Conservation (phyloP, 2,329 filamentous ascomycete genomes). For the Pseudogymnoascus sp. region DNA sequence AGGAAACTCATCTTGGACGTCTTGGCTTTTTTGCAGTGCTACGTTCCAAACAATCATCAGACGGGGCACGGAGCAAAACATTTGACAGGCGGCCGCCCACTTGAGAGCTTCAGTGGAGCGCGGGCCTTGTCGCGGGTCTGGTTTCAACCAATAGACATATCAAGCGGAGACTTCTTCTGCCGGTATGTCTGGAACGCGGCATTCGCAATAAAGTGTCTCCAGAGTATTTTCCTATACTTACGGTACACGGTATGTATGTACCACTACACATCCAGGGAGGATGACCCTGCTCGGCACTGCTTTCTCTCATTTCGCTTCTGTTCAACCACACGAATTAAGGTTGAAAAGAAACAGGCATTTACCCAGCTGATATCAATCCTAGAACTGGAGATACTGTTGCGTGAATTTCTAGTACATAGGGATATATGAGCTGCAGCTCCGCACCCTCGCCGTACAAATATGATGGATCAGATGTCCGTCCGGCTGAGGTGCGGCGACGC, state of each 20-base stretch:
- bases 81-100: background rate
- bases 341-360: background rate
- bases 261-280: background rate
- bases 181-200: too few relatives aligned
- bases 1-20: background rate
- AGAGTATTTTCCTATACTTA: background rate
- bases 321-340: background rate
- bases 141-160: too few relatives aligned
- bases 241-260: background rate
- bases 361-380: background rate
- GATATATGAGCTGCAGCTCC: background rate
- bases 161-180: too few relatives aligned
- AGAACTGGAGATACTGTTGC: background rate
- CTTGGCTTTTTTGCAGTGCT: background rate
- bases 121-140: too few relatives aligned
- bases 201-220: too few relatives aligned
- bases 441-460: background rate
- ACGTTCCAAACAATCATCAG: background rate
- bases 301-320: background rate
- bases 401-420: background rate
- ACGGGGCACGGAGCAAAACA: background rate
- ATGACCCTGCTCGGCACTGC: background rate
- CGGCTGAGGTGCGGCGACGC: background rate
- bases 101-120: background rate
- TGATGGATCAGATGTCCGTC: background rate